Percentiles rank a stretch among this genome's conserved stretches.
These are phyloP conservation scores for Sporothrix mexicana DNA, from an alignment of 2,329 filamentous ascomycete species.

Conservation along the genomic window DNA sequence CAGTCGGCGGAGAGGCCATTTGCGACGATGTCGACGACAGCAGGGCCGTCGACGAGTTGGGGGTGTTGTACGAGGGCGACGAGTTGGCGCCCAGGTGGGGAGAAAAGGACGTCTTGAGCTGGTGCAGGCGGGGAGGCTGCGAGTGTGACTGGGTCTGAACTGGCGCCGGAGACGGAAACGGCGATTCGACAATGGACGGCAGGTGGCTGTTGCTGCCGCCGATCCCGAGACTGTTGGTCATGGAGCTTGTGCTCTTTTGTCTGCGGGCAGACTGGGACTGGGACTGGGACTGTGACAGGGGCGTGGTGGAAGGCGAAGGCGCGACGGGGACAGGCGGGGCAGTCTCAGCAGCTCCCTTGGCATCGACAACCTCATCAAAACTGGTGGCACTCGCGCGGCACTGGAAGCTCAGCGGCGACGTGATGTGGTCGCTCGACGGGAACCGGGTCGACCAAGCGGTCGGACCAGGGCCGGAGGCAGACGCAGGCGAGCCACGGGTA, in stretches of 20 bases:
- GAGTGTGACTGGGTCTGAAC: background rate
- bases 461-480: slow-evolving; percentile 21
- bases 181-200: slow-evolving; percentile 40
- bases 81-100: slow-evolving; percentile 35
- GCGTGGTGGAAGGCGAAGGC: background rate
- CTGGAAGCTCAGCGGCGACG: slow-evolving; percentile 32
- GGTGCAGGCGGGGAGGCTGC: slow-evolving; percentile 36
- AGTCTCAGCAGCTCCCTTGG: background rate
- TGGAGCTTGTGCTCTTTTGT: slow-evolving; percentile 19
- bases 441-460: slow-evolving; percentile 14
- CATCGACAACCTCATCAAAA: slow-evolving; percentile 10
- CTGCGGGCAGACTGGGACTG: slow-evolving; percentile 4
- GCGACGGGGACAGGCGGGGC: background rate
- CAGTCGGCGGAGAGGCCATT: background rate
- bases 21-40: slow-evolving; percentile 10
- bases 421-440: slow-evolving; percentile 28
- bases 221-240: background rate
- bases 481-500: background rate
- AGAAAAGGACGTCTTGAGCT: slow-evolving; percentile 40
- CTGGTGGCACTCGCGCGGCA: slow-evolving; percentile 25
- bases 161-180: slow-evolving; percentile 34
- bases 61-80: slow-evolving; percentile 38
- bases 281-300: background rate
- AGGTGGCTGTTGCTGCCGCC: slow-evolving; percentile 20
- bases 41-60: slow-evolving; percentile 38